Conservation (phyloP, 129 eudicot species). For the Kitagawia praeruptora region DNA sequence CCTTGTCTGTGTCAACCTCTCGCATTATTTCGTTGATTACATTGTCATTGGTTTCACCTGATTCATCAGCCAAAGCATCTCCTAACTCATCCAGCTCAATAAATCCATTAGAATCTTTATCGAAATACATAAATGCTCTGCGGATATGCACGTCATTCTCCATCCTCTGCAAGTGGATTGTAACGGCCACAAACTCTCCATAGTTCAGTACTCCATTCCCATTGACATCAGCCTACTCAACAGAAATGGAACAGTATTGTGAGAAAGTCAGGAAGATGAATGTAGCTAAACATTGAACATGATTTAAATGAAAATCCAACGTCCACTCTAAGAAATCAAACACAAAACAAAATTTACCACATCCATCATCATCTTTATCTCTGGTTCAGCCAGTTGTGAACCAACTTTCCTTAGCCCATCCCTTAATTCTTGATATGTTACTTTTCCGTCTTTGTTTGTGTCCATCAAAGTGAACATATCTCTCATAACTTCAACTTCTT, state of each 20-base stretch:
- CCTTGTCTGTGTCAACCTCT: constrained; percentile 95
- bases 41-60: constrained; percentile 60
- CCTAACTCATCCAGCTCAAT: constrained; percentile 75
- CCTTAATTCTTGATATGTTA: constrained; percentile 74
- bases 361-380: constrained; percentile 86
- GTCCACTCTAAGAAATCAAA: background rate
- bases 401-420: constrained; percentile 79
- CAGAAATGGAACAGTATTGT: background rate
- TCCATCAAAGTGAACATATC: constrained; percentile 95
- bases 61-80: constrained; percentile 73
- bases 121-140: constrained; percentile 79
- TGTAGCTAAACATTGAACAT: background rate
- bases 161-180: constrained; percentile 87
- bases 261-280: background rate
- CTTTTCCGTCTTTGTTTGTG: constrained; percentile 82
- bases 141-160: constrained; percentile 90
- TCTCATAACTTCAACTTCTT: constrained; percentile 83
- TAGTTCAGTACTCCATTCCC: constrained; percentile 91
- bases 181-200: constrained; percentile 98
- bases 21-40: constrained; percentile 75
- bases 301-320: background rate
- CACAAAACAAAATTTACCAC: constrained; percentile 48
- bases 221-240: constrained; percentile 82
- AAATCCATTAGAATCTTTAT: constrained; percentile 76
- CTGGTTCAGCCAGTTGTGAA: constrained; percentile 89